Evolutionary conservation across 2,329 filamentous ascomycete species (phyloP).

Genomic region (Paramyrothecium roridum): DNA sequence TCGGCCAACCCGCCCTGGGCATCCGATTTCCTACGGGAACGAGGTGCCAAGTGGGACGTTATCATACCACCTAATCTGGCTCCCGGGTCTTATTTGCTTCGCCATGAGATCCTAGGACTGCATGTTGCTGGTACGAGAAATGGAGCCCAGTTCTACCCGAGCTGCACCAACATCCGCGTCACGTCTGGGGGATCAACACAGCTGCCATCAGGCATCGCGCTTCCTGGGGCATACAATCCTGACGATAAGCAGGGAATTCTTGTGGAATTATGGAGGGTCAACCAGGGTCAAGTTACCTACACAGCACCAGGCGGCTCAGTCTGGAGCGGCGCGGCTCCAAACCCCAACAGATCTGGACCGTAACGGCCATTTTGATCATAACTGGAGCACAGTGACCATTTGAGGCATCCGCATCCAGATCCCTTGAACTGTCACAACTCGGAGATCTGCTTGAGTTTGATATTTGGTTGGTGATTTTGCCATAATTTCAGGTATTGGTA

Average conservation of each 20-base stretch:
- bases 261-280: neutral
- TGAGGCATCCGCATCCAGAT: too few relatives aligned
- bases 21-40: slow-evolving; percentile 26
- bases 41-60: slow-evolving; percentile 38
- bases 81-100: slow-evolving; percentile 51
- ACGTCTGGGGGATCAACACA: neutral
- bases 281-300: neutral
- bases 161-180: neutral
- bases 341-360: slow-evolving; percentile 1
- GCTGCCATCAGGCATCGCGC: neutral
- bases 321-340: neutral
- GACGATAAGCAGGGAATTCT: slow-evolving; percentile 1
- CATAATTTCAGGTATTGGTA: too few relatives aligned
- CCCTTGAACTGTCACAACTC: too few relatives aligned
- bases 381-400: too few relatives aligned
- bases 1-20: slow-evolving; percentile 26
- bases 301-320: neutral
- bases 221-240: slow-evolving; percentile 1
- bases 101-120: slow-evolving; percentile 46
- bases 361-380: neutral
- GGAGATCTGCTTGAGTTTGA: too few relatives aligned
- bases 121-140: slow-evolving; percentile 38
- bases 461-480: too few relatives aligned
- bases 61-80: slow-evolving; percentile 48
- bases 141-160: slow-evolving; percentile 41